Evolutionary conservation across 2,329 filamentous ascomycete genomes (phyloP), one percentile per base, ranked within the genome.

Genomic region (Colletotrichum sp.): DNA sequence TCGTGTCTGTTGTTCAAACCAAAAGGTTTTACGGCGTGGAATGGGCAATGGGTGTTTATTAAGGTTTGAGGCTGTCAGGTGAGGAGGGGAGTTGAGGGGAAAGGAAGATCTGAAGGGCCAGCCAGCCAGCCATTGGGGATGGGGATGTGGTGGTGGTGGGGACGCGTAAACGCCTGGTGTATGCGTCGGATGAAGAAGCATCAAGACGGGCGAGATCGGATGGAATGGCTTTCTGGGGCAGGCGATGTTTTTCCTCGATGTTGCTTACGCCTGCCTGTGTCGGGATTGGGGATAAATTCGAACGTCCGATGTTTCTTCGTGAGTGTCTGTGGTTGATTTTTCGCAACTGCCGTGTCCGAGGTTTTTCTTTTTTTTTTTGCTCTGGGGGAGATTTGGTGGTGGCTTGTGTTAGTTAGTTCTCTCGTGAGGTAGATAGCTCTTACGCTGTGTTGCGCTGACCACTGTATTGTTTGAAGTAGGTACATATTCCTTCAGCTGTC

Each of bases 11-110:
- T 44, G 36, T 44, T 44, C 36, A 44, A 44, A 44, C 16, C 1
- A 22, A 29, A 16, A 36, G 22, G 19, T n/a, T 44, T 6, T 25
- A 25, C 7, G 5, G 49, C 13, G 49, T 55, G n/a, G 6, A 55
- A 25, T 55, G 49, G 22, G 22, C 27, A 22, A 25, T 5, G 49
- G 29, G 29, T 12, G 22, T 6, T 19, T 15, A 34, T 63, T 55
- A 59, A 55, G 55, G 72, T 75, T 75, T 75, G 72, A 52, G 72
- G 72, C 72, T 75, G 67, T 75, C 72, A 75, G 72, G 67, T 75
- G 59, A 65, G 66, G 39, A 27, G 34, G 34, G 57, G 16, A 61
- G 13, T 25, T 39, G 61, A 34, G 25, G 27, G 25, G 57, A 61
- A 61, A 59, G 15, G 25, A 22, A 25, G 52, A 59, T 13, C 25